These are phyloP conservation scores for Allantophomopsis cytisporea DNA, from an alignment of 2,329 filamentous ascomycete species.

Conservation along the genomic window DNA sequence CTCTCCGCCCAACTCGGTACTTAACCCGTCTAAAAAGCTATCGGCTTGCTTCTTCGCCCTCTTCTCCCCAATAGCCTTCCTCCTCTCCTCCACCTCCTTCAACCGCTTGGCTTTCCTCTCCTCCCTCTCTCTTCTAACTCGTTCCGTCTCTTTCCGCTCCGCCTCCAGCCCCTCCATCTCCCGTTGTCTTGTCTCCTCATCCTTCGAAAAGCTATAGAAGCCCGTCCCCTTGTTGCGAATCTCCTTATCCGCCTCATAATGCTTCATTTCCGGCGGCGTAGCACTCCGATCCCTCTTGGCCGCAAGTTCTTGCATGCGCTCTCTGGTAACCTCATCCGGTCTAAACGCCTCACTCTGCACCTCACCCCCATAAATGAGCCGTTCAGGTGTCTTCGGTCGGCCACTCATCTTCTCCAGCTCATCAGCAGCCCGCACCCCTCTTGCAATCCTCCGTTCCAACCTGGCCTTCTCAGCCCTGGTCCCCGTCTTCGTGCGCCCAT, in stretches of 20 bases:
- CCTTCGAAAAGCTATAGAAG: constrained; percentile 79
- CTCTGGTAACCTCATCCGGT: constrained; percentile 47
- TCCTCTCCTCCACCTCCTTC: constrained; percentile 47
- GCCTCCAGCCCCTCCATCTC: constrained; percentile 69
- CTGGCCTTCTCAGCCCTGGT: constrained; percentile 55
- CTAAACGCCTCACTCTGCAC: constrained; percentile 78
- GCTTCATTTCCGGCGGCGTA: constrained; percentile 66
- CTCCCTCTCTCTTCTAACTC: constrained; percentile 33
- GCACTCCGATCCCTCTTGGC: constrained; percentile 63
- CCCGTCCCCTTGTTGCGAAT: constrained; percentile 78
- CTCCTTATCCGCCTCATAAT: constrained; percentile 80
- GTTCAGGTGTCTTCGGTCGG: constrained; percentile 48
- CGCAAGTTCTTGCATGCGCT: constrained; percentile 68
- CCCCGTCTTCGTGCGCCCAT: constrained; percentile 66
- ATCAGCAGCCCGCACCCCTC: constrained; percentile 37
- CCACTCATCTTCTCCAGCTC: constrained; percentile 59
- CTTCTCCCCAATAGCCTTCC: constrained; percentile 26
- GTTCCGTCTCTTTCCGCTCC: constrained; percentile 50
- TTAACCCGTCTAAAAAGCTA: constrained; percentile 52
- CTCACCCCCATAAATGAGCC: constrained; percentile 73
- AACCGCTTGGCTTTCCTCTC: constrained; percentile 43
- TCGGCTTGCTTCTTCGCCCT: constrained; percentile 57
- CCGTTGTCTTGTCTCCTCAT: constrained; percentile 45
- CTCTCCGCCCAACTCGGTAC: constrained; percentile 13
- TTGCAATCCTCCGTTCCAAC: constrained; percentile 40